Percentiles rank a stretch among this genome's conserved stretches.
These are phyloP conservation scores for Zanthoxylum bungeanum DNA, from an alignment of 345 rosid species.

Conservation along the genomic window DNA sequence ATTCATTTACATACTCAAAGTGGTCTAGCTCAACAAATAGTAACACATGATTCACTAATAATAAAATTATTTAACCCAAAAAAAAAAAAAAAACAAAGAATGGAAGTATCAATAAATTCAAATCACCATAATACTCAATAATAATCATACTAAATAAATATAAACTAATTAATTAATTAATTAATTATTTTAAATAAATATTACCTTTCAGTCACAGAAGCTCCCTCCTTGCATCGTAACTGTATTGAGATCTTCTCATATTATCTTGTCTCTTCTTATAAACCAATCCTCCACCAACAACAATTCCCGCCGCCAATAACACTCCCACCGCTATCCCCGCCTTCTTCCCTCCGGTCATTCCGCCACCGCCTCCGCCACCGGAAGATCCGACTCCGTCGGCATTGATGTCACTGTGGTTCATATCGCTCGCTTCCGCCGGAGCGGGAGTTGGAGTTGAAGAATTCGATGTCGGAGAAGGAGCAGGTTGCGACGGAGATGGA, in stretches of 20 bases:
- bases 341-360: conserved; percentile 55
- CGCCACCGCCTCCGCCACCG: conserved; percentile 27
- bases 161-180: too few species aligned
- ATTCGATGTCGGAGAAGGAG: conserved; percentile 23
- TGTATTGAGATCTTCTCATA: conserved; percentile 45
- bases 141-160: not conserved
- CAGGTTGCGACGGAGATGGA: conserved; percentile 17
- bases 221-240: conserved; percentile 53
- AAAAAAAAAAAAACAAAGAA: not conserved
- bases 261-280: conserved; percentile 74
- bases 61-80: too few species aligned
- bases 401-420: conserved; percentile 26
- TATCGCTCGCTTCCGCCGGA: conserved; percentile 26
- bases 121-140: not conserved
- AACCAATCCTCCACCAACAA: conserved; percentile 46
- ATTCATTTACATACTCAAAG: too few species aligned
- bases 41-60: too few species aligned
- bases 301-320: conserved; percentile 42
- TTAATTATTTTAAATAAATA: too few species aligned
- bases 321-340: conserved; percentile 56
- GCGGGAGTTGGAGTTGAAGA: too few species aligned
- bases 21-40: too few species aligned
- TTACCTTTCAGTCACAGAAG: conserved; percentile 36
- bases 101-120: conserved; percentile 12
- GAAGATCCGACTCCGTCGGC: conserved; percentile 19